Percentiles rank a stretch among this genome's conserved stretches.
These are phyloP conservation scores for Alternaria gaisen DNA, from an alignment of 2,329 filamentous ascomycete species.

Conservation along the genomic window DNA sequence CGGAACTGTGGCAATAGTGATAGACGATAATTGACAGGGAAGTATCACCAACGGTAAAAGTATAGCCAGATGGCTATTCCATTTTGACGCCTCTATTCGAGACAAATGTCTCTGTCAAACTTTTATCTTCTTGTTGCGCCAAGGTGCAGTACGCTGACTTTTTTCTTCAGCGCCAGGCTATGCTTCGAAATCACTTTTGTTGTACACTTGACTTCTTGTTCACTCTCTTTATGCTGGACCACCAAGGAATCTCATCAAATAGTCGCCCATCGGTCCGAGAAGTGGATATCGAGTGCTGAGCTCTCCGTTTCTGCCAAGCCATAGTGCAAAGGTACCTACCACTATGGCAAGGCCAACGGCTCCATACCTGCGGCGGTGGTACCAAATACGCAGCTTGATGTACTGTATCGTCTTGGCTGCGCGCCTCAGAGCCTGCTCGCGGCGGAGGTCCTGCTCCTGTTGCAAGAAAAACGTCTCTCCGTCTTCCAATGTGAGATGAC, in stretches of 20 bases:
- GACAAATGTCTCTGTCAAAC: not conserved
- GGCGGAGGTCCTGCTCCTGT: conserved; percentile 76
- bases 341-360: conserved; percentile 63
- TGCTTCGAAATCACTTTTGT: conserved; percentile 17
- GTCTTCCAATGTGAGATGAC: conserved; percentile 68
- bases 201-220: not conserved
- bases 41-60: not conserved
- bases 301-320: conserved; percentile 40
- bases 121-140: not conserved
- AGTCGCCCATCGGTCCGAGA: conserved; percentile 27
- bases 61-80: not conserved
- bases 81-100: not conserved
- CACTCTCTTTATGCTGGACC: conserved; percentile 3
- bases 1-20: not conserved
- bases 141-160: not conserved
- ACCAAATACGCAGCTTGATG: conserved; percentile 62
- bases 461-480: conserved; percentile 73
- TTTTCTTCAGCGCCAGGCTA: conserved; percentile 5
- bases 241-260: conserved; percentile 28
- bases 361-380: conserved; percentile 70
- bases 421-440: conserved; percentile 62
- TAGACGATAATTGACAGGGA: not conserved
- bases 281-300: conserved; percentile 12
- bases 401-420: conserved; percentile 53
- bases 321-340: conserved; percentile 48